Conservation (phyloP, 106 monocot species). For the Dactylorhiza incarnata region DNA sequence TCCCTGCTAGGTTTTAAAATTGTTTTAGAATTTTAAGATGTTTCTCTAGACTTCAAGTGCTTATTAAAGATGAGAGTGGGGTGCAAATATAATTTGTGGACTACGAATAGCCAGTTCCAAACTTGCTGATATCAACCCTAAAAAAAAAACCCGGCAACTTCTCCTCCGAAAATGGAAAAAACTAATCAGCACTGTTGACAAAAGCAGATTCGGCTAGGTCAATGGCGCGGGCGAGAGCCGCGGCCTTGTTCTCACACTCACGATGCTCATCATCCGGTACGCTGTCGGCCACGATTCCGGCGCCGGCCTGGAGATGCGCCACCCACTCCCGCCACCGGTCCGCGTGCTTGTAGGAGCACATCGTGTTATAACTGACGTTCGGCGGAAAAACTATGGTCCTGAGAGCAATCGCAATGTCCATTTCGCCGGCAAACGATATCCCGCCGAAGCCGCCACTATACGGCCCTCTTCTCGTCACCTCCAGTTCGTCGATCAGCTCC, state of each 20-base stretch:
- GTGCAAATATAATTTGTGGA: too few relatives aligned
- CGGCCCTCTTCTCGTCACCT: slow-evolving; percentile 8
- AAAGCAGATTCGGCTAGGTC: slow-evolving; percentile 66
- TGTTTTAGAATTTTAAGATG: too few relatives aligned
- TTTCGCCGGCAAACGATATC: not conserved
- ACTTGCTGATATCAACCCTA: too few relatives aligned
- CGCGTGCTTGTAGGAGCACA: slow-evolving; percentile 1
- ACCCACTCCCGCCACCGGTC: slow-evolving; percentile 5
- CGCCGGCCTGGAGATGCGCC: slow-evolving; percentile 8
- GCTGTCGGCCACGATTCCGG: slow-evolving; percentile 2
- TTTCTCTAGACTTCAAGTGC: too few relatives aligned
- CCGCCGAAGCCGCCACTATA: slow-evolving; percentile 3
- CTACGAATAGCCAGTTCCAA: too few relatives aligned
- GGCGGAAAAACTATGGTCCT: slow-evolving; percentile 1
- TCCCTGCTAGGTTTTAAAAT: too few relatives aligned
- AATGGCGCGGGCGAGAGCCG: slow-evolving; percentile 50
- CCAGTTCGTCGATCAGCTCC: slow-evolving; percentile 4
- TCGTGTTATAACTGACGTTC: not conserved
- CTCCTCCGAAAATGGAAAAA: not conserved
- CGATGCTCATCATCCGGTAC: slow-evolving; percentile 5
- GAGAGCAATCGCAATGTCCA: slow-evolving; percentile 7
- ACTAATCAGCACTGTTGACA: slow-evolving; percentile 4
- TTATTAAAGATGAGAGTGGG: too few relatives aligned
- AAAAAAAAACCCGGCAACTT: not conserved
- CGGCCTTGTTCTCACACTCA: slow-evolving; percentile 6